A percentile compares a stretch with the other conserved stretches of the same genome.
Evolutionary conservation across 495 filamentous ascomycete genomes (phyloP).

Genomic region (Xylaria castorea): DNA sequence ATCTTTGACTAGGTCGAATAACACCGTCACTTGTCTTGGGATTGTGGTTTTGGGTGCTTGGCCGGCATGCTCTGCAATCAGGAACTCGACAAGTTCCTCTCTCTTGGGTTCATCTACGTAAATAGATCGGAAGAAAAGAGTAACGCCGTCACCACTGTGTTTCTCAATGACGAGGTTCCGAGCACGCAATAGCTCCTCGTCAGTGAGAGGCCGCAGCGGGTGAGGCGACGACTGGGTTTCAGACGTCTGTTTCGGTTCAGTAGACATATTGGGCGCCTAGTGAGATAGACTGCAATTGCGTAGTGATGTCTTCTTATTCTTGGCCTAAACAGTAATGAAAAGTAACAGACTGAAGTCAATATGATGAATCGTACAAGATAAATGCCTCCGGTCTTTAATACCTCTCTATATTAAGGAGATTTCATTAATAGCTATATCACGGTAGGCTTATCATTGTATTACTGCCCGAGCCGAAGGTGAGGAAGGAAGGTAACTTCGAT

Average conservation of each 20-base stretch:
- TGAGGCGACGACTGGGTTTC: constrained; percentile 47
- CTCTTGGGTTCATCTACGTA: constrained; percentile 70
- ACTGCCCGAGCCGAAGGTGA: constrained; percentile 5
- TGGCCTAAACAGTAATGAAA: not conserved
- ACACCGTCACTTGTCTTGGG: constrained; percentile 64
- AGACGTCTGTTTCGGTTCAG: constrained; percentile 17
- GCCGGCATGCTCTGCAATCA: constrained; percentile 52
- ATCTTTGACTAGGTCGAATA: constrained; percentile 69
- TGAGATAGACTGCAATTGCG: constrained; percentile 5
- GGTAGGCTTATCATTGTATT: constrained; percentile 14
- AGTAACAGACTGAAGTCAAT: constrained; percentile 3
- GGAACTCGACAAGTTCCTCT: constrained; percentile 55
- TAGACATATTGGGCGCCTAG: constrained; percentile 31
- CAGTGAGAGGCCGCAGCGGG: constrained; percentile 65
- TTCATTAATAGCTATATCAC: constrained; percentile 6
- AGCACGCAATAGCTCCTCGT: constrained; percentile 60
- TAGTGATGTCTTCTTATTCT: not conserved
- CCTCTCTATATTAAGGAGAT: not conserved
- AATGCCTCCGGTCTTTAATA: constrained; percentile 12
- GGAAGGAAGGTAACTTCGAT: constrained; percentile 4
- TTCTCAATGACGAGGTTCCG: constrained; percentile 38
- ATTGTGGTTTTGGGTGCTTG: constrained; percentile 54
- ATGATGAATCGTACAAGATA: not conserved
- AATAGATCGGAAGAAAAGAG: constrained; percentile 67
- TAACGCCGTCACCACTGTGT: constrained; percentile 36